A percentile compares a stretch with the other conserved stretches of the same genome.
These are phyloP conservation scores for Akanthomyces muscarius DNA, from an alignment of 2,329 filamentous ascomycete species.

Conservation along the genomic window DNA sequence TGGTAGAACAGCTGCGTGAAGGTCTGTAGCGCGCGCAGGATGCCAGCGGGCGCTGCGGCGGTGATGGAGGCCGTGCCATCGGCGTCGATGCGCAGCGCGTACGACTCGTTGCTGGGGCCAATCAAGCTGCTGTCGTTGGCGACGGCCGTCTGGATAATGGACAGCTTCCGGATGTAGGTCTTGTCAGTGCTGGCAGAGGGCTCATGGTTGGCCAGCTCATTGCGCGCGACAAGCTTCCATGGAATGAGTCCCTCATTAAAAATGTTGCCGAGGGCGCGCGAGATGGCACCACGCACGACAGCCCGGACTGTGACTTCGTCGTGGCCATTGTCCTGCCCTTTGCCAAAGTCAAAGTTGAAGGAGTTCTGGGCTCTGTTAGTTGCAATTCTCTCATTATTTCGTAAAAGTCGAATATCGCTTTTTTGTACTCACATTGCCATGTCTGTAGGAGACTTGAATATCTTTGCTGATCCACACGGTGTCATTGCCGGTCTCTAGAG, in stretches of 20 bases:
- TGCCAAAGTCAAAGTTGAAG: not conserved
- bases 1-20: constrained; percentile 77
- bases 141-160: constrained; percentile 59
- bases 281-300: constrained; percentile 47
- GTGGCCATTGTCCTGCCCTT: not conserved
- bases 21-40: constrained; percentile 67
- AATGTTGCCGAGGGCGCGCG: constrained; percentile 56
- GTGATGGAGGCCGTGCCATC: constrained; percentile 58
- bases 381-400: constrained; percentile 20
- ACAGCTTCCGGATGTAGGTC: constrained; percentile 43
- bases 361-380: not conserved
- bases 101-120: constrained; percentile 70
- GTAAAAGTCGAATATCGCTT: constrained; percentile 17
- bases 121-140: constrained; percentile 52
- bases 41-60: constrained; percentile 62
- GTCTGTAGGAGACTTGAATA: constrained; percentile 47
- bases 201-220: constrained; percentile 25
- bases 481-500: constrained; percentile 41
- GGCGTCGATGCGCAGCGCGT: constrained; percentile 54
- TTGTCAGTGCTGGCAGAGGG: constrained; percentile 53
- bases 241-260: constrained; percentile 68
- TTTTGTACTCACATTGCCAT: constrained; percentile 43
- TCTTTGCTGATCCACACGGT: constrained; percentile 42
- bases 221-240: constrained; percentile 69
- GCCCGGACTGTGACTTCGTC: constrained; percentile 32